phyloP scores from a whole-genome alignment of 2,329 filamentous ascomycete genomes.

The Fusarium sp. region DNA sequence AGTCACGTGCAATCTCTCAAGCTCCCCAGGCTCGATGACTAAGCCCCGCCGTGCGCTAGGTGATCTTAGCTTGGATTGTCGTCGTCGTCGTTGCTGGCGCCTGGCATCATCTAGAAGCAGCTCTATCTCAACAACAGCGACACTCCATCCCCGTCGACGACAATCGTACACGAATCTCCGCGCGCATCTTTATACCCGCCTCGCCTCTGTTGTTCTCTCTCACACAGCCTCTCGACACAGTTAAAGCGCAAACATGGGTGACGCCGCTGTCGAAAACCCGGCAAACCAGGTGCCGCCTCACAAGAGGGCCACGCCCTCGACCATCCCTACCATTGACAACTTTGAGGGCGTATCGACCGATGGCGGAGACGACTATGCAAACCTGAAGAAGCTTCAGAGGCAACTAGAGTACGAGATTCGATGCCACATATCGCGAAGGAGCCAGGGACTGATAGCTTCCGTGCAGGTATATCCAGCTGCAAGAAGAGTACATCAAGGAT shows the following conservation, averaged over 20 bases:
- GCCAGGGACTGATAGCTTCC: slow-evolving; percentile 45
- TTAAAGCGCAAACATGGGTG: slow-evolving; percentile 77
- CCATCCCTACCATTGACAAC: slow-evolving; percentile 91
- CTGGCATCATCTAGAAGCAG: slow-evolving; percentile 48
- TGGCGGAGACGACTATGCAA: slow-evolving; percentile 92
- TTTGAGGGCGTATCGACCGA: slow-evolving; percentile 88
- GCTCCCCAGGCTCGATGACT: slow-evolving; percentile 35
- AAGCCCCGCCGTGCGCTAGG: slow-evolving; percentile 39
- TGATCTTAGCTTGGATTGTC: slow-evolving; percentile 45
- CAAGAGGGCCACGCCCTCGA: slow-evolving; percentile 84
- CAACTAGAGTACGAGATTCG: slow-evolving; percentile 83
- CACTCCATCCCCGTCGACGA: slow-evolving; percentile 26
- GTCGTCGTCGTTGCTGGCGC: slow-evolving; percentile 52
- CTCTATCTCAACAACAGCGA: slow-evolving; percentile 42
- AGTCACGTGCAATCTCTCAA: slow-evolving; percentile 39
- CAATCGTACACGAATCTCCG: slow-evolving; percentile 13
- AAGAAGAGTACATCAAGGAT: slow-evolving; percentile 99
- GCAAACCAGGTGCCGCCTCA: slow-evolving; percentile 81
- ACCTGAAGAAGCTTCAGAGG: slow-evolving; percentile 95
- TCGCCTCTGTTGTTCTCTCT: slow-evolving; percentile 1
- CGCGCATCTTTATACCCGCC: slow-evolving; percentile 6
- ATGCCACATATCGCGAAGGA: slow-evolving; percentile 6
- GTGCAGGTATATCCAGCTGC: slow-evolving; percentile 89
- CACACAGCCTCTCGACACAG: slow-evolving; percentile 5
- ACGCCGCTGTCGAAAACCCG: slow-evolving; percentile 88